Evolutionary conservation across 495 filamentous ascomycete genomes (phyloP).

Genomic region (Penicillium riverlandense): DNA sequence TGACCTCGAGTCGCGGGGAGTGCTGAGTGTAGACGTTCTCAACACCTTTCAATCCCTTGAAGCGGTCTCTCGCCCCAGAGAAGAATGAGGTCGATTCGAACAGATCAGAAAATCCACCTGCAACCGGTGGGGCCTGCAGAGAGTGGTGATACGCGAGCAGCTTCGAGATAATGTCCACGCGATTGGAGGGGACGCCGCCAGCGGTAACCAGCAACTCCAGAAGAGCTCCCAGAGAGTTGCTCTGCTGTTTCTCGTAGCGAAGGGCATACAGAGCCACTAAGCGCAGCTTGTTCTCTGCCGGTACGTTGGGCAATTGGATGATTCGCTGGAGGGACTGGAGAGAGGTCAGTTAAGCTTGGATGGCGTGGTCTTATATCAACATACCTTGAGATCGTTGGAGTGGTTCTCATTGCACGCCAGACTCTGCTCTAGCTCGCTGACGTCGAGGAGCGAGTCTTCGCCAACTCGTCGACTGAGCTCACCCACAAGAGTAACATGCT

Average conservation of each 20-base stretch:
- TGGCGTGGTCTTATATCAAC: conserved; percentile 1
- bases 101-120: conserved; percentile 75
- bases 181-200: conserved; percentile 63
- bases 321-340: conserved; percentile 72
- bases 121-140: conserved; percentile 61
- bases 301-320: conserved; percentile 67
- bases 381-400: conserved; percentile 73
- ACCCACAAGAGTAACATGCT: conserved; percentile 92
- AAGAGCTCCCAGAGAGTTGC: conserved; percentile 70
- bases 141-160: conserved; percentile 78
- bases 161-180: conserved; percentile 66
- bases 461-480: conserved; percentile 85
- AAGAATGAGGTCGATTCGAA: conserved; percentile 92
- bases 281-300: conserved; percentile 71
- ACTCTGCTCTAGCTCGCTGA: conserved; percentile 94
- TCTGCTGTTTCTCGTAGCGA: conserved; percentile 80
- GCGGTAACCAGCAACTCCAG: conserved; percentile 77
- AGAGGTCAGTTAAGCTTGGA: conserved; percentile 1
- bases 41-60: conserved; percentile 93
- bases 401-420: conserved; percentile 96
- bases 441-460: conserved; percentile 77
- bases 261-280: conserved; percentile 88
- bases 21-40: conserved; percentile 99
- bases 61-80: conserved; percentile 76
- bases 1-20: conserved; percentile 78